Base-by-base conservation (phyloP, 164 flowering plant species). In the Taxillus chinensis region DNA sequence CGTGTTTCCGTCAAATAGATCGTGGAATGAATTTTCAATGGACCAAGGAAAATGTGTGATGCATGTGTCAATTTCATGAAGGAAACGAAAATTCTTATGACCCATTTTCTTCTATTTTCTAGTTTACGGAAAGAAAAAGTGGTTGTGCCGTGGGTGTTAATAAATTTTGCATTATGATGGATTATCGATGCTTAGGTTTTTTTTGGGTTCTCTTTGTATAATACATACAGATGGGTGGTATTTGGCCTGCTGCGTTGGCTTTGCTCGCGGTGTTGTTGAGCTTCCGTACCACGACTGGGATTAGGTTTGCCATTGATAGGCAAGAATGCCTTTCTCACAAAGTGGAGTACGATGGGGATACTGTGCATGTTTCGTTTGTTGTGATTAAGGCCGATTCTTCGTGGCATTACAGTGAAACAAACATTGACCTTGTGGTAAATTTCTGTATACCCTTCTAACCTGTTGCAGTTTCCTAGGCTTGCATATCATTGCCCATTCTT, bases 151-250 rank as follows among this genome's bases (percentile, higher is more conserved):
- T 6, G 51, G 12, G 9, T 11, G 9, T 3, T 8, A 1, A 48
- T 48, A 8, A 48, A 14, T 3, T 48, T 48, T 11, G 3, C 13
- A 11, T 27, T 5, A 8, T 37, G 7, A 5, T 37, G 5, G n/a
- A 11, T 9, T 15, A 40, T 39, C 2, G 45, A 48, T 16, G 11
- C 8, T 13, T 61, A 5, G 10, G 9, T 38, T n/a, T 43, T 60
- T 16, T 40, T 41, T 45, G 37, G 3, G 43, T 41, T 27, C 27
- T 27, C 27, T 27, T 27, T 27, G 27, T 27, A 27, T 27, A 50
- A 46, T 77, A 77, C 83, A 79, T 82, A 83, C 69, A 46, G 52
- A 14, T 52, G 56, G 65, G 64, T 61, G 52, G 11, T 6, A 62
- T 65, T 68, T 58, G 59, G 5, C 55, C 16, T 58, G 61, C 45